Conservation (phyloP, 2,329 filamentous ascomycete genomes). For the Fusarium foetens region DNA sequence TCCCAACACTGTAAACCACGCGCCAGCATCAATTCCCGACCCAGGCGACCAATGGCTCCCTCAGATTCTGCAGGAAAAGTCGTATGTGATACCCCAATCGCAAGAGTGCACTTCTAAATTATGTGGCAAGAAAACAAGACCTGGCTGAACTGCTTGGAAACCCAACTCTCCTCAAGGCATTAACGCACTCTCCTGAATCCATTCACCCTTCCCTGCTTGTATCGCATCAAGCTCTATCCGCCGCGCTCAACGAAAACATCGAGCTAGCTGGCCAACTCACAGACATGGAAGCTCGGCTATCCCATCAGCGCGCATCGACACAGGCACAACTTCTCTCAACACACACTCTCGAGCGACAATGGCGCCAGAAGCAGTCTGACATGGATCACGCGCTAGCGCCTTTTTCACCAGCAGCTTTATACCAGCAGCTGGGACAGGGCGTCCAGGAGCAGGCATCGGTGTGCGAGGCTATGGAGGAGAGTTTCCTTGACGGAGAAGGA, state of each 20-base stretch:
- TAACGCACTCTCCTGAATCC: constrained; percentile 73
- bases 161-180: constrained; percentile 75
- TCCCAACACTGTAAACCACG: constrained; percentile 30
- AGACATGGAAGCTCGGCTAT: constrained; percentile 67
- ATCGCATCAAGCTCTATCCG: constrained; percentile 71
- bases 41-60: constrained; percentile 83
- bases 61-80: constrained; percentile 79
- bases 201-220: constrained; percentile 77
- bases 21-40: constrained; percentile 59
- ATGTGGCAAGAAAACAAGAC: constrained; percentile 73
- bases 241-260: constrained; percentile 76
- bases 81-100: constrained; percentile 62
- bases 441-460: constrained; percentile 85
- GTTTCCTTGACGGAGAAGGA: constrained; percentile 76
- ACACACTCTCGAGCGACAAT: constrained; percentile 90
- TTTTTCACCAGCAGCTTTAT: constrained; percentile 87
- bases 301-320: constrained; percentile 72
- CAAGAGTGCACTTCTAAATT: constrained; percentile 27
- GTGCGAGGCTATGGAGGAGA: constrained; percentile 88
- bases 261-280: constrained; percentile 72
- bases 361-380: constrained; percentile 86
- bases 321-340: constrained; percentile 85
- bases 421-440: constrained; percentile 80
- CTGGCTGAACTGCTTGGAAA: constrained; percentile 75
- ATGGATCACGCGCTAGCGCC: constrained; percentile 87